Conservation (phyloP, 2,329 filamentous ascomycete species). For the Akanthomyces uredinophilus region DNA sequence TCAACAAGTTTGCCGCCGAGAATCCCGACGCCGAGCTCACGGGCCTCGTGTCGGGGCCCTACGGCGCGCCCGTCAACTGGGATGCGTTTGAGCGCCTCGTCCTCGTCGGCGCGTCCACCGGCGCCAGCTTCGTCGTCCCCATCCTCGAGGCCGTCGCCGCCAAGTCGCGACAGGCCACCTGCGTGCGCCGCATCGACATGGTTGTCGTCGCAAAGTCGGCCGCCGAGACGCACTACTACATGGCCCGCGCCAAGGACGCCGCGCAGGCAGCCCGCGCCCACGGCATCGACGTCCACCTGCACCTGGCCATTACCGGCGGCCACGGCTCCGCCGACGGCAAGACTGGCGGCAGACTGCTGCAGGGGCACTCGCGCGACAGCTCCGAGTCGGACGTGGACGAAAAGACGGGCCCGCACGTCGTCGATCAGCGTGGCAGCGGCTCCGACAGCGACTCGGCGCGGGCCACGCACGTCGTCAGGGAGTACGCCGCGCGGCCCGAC, state of each 20-base stretch:
- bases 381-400: constrained; percentile 17
- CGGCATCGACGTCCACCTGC: constrained; percentile 46
- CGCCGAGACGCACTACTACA: constrained; percentile 52
- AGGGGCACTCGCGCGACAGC: constrained; percentile 17
- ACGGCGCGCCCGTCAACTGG: constrained; percentile 50
- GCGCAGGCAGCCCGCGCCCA: constrained; percentile 34
- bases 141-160: constrained; percentile 51
- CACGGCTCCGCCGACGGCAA: neutral
- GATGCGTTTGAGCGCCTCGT: constrained; percentile 55
- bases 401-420: neutral
- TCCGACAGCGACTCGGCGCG: constrained; percentile 19
- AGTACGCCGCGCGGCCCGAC: constrained; percentile 44
- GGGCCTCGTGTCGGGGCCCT: constrained; percentile 51
- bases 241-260: constrained; percentile 41
- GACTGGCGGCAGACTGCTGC: neutral
- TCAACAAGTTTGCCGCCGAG: constrained; percentile 43
- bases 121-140: constrained; percentile 57
- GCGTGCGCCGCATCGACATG: constrained; percentile 49
- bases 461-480: constrained; percentile 28
- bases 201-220: constrained; percentile 46
- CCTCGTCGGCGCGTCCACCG: constrained; percentile 57
- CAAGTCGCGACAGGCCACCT: constrained; percentile 35
- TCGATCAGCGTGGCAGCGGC: no score
- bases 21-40: constrained; percentile 27
- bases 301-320: constrained; percentile 48